Conservation (phyloP, 768 basidiomycete species). For the Pleurotus salmoneostramineus region DNA sequence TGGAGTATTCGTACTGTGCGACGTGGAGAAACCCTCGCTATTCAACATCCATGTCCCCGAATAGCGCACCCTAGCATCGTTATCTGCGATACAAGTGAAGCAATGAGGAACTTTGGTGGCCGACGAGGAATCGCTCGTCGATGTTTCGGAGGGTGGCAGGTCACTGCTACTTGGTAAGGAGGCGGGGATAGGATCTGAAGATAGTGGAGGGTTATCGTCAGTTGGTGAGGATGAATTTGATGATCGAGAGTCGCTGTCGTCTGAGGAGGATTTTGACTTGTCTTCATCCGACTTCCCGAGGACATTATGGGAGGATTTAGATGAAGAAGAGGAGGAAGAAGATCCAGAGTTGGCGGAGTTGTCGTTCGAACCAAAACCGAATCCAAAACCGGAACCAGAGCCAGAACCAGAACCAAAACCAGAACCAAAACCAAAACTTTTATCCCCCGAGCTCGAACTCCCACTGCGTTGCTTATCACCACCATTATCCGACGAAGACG, state of each 20-base stretch:
- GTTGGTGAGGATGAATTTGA: background rate
- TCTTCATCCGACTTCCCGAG: too few relatives aligned
- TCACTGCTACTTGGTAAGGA: too few relatives aligned
- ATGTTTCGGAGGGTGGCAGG: background rate
- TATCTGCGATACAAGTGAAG: slow-evolving; percentile 24
- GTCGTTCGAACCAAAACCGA: too few relatives aligned
- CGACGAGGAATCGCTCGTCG: background rate
- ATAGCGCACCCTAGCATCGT: slow-evolving; percentile 31
- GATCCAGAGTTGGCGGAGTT: too few relatives aligned
- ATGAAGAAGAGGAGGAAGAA: too few relatives aligned
- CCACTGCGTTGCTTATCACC: background rate
- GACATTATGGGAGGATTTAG: too few relatives aligned
- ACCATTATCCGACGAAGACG: too few relatives aligned
- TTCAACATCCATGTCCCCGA: slow-evolving; percentile 31
- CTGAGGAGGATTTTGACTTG: background rate
- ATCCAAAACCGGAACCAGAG: too few relatives aligned
- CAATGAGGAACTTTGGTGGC: slow-evolving; percentile 10
- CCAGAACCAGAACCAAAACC: too few relatives aligned
- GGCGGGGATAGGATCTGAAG: too few relatives aligned
- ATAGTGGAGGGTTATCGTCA: background rate
- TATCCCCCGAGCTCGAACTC: background rate
- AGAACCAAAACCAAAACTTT: background rate
- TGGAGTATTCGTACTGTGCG: slow-evolving; percentile 27
- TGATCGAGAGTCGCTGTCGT: background rate
- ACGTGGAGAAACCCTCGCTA: slow-evolving; percentile 23